Conservation (phyloP, 2,329 filamentous ascomycete genomes). For the Pseudogymnoascus sp. region DNA sequence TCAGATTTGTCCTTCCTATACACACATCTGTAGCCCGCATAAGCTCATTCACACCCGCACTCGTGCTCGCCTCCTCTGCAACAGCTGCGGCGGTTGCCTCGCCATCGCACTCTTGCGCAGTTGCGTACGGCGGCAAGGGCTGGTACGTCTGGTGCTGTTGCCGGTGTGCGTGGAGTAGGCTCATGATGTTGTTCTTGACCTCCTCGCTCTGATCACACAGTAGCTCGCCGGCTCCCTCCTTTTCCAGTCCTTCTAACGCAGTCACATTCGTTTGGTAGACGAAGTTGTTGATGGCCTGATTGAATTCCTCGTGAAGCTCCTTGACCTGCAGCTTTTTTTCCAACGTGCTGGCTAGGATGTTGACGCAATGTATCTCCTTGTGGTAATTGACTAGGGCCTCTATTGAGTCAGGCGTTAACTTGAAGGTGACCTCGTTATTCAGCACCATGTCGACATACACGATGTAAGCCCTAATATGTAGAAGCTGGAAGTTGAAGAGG, state of each 20-base stretch:
- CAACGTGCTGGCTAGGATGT: conserved; percentile 77
- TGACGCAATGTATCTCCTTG: conserved; percentile 87
- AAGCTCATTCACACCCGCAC: too few relatives aligned
- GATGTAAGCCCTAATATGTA: conserved; percentile 94
- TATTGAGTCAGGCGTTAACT: conserved; percentile 91
- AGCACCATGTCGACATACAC: conserved; percentile 99
- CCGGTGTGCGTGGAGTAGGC: conserved; percentile 75
- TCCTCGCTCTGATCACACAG: conserved; percentile 87
- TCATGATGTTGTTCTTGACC: conserved; percentile 79
- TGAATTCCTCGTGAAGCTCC: conserved; percentile 93
- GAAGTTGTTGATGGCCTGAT: conserved; percentile 94
- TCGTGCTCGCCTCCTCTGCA: too few relatives aligned
- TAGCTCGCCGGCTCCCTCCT: conserved; percentile 90
- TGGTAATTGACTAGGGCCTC: conserved; percentile 90
- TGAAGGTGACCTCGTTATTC: conserved; percentile 95
- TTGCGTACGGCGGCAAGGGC: too few relatives aligned
- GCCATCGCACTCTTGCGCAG: too few relatives aligned
- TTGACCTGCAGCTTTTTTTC: conserved; percentile 95
- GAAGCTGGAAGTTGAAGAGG: conserved; percentile 83
- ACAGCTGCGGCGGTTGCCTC: too few relatives aligned
- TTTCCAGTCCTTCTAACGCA: conserved; percentile 89
- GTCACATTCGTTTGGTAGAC: conserved; percentile 84
- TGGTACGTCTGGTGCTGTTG: too few relatives aligned
- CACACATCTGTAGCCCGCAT: too few relatives aligned
- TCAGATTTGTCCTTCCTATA: too few relatives aligned